Evolutionary conservation across 371 early-diverging fungal genomes (phyloP).

Genomic region (Modicella reniformis): DNA sequence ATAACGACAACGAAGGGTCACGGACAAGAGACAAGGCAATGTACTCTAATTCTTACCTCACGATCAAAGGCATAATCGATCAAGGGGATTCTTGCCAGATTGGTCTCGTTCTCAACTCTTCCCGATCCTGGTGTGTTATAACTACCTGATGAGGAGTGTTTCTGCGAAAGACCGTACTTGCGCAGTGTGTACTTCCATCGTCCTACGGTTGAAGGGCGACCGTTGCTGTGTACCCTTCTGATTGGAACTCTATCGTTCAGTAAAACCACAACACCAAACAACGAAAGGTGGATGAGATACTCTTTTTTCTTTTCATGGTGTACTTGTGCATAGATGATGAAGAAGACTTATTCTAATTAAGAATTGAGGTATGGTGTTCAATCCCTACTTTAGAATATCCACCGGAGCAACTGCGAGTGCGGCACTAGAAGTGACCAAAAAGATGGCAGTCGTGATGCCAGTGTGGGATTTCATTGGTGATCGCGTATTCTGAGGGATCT

Average conservation of each 20-base stretch:
- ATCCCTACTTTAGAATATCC: conserved; percentile 33
- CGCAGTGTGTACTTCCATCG: conserved; percentile 37
- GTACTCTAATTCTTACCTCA: conserved; percentile 24
- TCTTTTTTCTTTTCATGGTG: neutral
- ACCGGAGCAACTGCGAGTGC: neutral
- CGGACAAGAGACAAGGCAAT: too few species aligned
- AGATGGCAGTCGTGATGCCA: conserved; percentile 24
- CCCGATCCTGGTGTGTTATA: conserved; percentile 11
- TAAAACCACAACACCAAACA: neutral
- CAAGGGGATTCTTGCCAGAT: conserved; percentile 29
- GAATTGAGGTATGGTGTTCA: neutral
- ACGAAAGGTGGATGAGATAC: neutral
- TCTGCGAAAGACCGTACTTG: conserved; percentile 34
- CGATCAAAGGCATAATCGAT: conserved; percentile 48
- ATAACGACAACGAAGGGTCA: too few species aligned
- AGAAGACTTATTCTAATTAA: neutral
- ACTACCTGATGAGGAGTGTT: too few species aligned
- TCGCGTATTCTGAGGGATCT: neutral
- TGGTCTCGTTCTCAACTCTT: conserved; percentile 10
- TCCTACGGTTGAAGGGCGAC: conserved; percentile 30
- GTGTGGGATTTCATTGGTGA: conserved; percentile 17
- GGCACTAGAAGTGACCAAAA: conserved; percentile 6
- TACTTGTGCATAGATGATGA: neutral
- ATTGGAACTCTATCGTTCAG: conserved; percentile 33
- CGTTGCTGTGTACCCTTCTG: neutral